phyloP scores from a whole-genome alignment of 257 asterid species.

The Gentiana straminea region DNA sequence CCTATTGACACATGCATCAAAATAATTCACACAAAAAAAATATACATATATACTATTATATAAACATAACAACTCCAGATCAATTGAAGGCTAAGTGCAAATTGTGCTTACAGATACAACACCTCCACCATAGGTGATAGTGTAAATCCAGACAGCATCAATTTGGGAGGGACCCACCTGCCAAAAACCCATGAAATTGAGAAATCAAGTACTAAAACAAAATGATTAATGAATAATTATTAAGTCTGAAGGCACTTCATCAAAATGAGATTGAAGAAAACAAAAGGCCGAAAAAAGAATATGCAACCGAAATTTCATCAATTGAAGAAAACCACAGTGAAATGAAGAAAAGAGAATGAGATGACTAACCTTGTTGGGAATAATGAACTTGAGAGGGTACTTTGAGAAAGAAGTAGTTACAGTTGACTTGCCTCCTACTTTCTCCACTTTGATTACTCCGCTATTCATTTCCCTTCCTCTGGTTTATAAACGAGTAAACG shows the following conservation, averaged over 20 bases:
- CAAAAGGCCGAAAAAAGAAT: too few species aligned
- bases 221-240: too few species aligned
- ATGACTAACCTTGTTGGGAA: constrained; percentile 56
- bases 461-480: constrained; percentile 36
- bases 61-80: background rate
- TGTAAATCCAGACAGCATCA: constrained; percentile 93
- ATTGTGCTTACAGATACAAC: constrained; percentile 58
- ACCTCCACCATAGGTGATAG: constrained; percentile 90
- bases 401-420: constrained; percentile 57
- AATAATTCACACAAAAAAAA: background rate
- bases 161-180: constrained; percentile 66
- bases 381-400: constrained; percentile 88
- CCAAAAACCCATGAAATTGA: background rate
- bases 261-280: too few species aligned
- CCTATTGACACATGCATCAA: constrained; percentile 29
- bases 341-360: background rate
- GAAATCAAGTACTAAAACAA: background rate
- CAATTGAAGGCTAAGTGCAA: background rate
- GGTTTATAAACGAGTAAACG: background rate
- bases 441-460: constrained; percentile 74
- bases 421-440: constrained; percentile 56
- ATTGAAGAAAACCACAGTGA: too few species aligned
- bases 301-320: too few species aligned
- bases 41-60: background rate
- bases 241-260: too few species aligned